These are phyloP conservation scores for Ziziphus jujuba DNA, from an alignment of 306 rosid species.

Conservation along the genomic window DNA sequence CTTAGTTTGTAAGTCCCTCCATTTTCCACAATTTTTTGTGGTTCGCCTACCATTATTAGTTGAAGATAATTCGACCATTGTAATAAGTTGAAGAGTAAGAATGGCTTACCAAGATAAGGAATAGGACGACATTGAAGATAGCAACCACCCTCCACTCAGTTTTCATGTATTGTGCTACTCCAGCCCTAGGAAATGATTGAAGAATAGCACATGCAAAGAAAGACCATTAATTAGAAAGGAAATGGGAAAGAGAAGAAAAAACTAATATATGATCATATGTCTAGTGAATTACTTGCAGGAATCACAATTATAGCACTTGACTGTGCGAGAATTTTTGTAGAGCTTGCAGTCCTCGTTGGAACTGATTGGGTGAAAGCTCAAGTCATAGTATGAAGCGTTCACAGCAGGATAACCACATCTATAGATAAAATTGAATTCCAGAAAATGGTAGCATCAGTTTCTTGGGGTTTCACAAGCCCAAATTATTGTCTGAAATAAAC, in stretches of 20 bases:
- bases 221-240: conserved; percentile 8
- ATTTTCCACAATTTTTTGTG: no score
- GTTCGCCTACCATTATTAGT: no score
- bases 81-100: conserved; percentile 9
- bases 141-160: conserved; percentile 93
- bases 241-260: neutral
- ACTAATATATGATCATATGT: neutral
- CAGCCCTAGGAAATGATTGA: conserved; percentile 62
- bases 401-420: conserved; percentile 97
- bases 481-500: conserved; percentile 11
- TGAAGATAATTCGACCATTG: neutral
- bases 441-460: conserved; percentile 28
- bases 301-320: conserved; percentile 90
- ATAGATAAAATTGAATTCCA: conserved; percentile 21
- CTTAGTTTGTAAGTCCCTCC: no score
- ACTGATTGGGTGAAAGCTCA: conserved; percentile 85
- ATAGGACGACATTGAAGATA: conserved; percentile 65
- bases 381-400: conserved; percentile 85
- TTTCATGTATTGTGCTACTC: conserved; percentile 99
- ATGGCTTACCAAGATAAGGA: conserved; percentile 68
- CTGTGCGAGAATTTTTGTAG: conserved; percentile 64
- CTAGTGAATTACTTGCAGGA: conserved; percentile 76
- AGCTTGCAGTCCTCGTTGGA: conserved; percentile 77
- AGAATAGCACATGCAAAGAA: conserved; percentile 12
- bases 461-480: conserved; percentile 14